Percentiles rank a stretch among this genome's conserved stretches.
phyloP scores from a whole-genome alignment of 208 protist genomes.

The Herpetomonas samuelpessoai region DNA sequence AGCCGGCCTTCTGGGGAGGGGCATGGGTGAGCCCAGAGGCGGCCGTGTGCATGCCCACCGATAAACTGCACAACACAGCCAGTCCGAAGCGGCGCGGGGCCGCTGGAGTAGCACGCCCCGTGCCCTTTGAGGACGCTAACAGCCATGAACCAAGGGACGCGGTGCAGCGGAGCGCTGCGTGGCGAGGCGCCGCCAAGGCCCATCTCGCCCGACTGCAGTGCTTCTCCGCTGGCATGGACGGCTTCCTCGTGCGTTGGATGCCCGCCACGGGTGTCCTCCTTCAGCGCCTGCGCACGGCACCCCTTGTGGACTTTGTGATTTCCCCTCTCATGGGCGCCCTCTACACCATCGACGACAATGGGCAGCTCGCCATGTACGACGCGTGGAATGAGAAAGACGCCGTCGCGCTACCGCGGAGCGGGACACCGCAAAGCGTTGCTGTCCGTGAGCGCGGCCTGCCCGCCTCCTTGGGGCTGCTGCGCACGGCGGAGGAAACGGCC shows the following conservation, averaged over 20 bases:
- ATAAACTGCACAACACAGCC: slow-evolving; percentile 14
- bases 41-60: slow-evolving; percentile 1
- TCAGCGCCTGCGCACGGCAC: slow-evolving; percentile 42
- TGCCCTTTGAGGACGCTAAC: background rate
- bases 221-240: slow-evolving; percentile 44
- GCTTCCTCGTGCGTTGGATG: slow-evolving; percentile 63
- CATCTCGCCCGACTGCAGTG: slow-evolving; percentile 65
- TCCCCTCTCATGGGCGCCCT: slow-evolving; percentile 64
- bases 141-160: background rate
- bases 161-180: slow-evolving; percentile 14
- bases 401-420: slow-evolving; percentile 1
- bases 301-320: slow-evolving; percentile 50
- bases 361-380: slow-evolving; percentile 67
- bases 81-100: slow-evolving; percentile 17
- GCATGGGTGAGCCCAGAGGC: slow-evolving; percentile 16
- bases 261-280: slow-evolving; percentile 57
- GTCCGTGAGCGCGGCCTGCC: slow-evolving; percentile 46
- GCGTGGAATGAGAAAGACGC: slow-evolving; percentile 44
- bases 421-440: slow-evolving; percentile 4
- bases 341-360: slow-evolving; percentile 58
- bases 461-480: slow-evolving; percentile 13
- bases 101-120: no score
- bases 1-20: slow-evolving; percentile 60
- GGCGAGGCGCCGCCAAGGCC: slow-evolving; percentile 36
- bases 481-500: slow-evolving; percentile 13